These are phyloP conservation scores for Lagenidium sp. DNA, from an alignment of 352 stramenopile species.

Conservation along the genomic window DNA sequence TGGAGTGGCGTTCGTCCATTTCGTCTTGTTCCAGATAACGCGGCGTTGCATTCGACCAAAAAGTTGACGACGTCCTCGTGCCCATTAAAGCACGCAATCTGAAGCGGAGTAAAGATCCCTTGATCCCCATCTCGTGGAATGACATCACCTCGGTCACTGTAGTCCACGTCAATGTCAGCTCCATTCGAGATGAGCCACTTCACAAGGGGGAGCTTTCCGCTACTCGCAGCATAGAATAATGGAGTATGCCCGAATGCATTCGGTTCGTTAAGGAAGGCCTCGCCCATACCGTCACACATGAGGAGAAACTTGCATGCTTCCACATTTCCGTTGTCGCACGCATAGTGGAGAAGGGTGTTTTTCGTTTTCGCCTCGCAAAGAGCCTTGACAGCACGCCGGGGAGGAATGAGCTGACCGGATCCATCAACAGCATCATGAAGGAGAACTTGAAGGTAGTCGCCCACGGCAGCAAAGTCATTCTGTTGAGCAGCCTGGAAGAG, in stretches of 20 bases:
- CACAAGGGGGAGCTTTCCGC: conserved; percentile 56
- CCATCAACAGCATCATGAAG: conserved; percentile 21
- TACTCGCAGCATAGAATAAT: conserved; percentile 72
- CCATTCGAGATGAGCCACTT: conserved; percentile 83
- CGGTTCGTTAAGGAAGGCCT: conserved; percentile 58
- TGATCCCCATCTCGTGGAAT: conserved; percentile 41
- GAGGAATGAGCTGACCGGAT: not conserved
- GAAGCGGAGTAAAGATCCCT: conserved; percentile 67
- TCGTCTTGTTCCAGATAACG: conserved; percentile 43
- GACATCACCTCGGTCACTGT: conserved; percentile 46
- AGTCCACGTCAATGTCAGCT: conserved; percentile 77
- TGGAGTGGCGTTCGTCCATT: conserved; percentile 75
- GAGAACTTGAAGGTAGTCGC: conserved; percentile 46
- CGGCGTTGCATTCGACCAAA: conserved; percentile 75
- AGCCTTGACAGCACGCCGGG: conserved; percentile 13
- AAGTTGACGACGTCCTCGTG: conserved; percentile 66
- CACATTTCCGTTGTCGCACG: conserved; percentile 76
- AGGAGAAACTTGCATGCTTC: conserved; percentile 75
- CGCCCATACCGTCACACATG: conserved; percentile 54
- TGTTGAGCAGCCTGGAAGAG: conserved; percentile 61
- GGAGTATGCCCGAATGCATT: conserved; percentile 73
- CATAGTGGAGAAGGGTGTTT: conserved; percentile 74
- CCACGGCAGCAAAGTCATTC: conserved; percentile 51
- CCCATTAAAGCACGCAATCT: conserved; percentile 71
- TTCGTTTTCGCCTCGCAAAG: conserved; percentile 56